Conservation (phyloP, 495 filamentous ascomycete species). For the Oidiodendron maius region DNA sequence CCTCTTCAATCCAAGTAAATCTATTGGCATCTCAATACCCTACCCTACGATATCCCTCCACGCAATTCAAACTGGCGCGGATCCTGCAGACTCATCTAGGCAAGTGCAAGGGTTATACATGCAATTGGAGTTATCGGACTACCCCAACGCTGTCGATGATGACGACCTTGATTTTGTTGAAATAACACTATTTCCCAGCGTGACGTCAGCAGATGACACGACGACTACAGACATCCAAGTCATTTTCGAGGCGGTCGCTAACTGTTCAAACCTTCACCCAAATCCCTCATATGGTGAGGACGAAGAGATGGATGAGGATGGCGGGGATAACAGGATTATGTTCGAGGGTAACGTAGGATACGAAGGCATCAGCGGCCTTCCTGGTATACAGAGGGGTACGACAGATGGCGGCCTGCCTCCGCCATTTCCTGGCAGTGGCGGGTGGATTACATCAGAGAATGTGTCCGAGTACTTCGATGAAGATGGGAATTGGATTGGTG, state of each 20-base stretch:
- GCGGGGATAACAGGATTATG: slow-evolving; percentile 45
- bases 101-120: slow-evolving; percentile 68
- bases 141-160: slow-evolving; percentile 31
- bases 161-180: slow-evolving; percentile 66
- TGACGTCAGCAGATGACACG: slow-evolving; percentile 13
- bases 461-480: slow-evolving; percentile 66
- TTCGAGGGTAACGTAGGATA: slow-evolving; percentile 49
- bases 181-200: slow-evolving; percentile 61
- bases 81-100: slow-evolving; percentile 24
- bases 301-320: slow-evolving; percentile 45
- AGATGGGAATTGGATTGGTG: slow-evolving; percentile 51
- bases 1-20: slow-evolving; percentile 56
- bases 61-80: slow-evolving; percentile 62
- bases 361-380: slow-evolving; percentile 37
- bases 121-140: slow-evolving; percentile 59
- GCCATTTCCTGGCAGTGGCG: slow-evolving; percentile 75
- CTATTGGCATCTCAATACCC: slow-evolving; percentile 68
- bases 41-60: slow-evolving; percentile 88
- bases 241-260: slow-evolving; percentile 75
- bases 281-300: slow-evolving; percentile 56
- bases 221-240: slow-evolving; percentile 25
- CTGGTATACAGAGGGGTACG: slow-evolving; percentile 35
- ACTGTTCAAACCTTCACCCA: slow-evolving; percentile 85
- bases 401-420: slow-evolving; percentile 57
- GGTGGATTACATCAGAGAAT: slow-evolving; percentile 97